These are phyloP conservation scores for Beauveria sp. DNA, from an alignment of 2,329 filamentous ascomycete species.

Conservation along the genomic window DNA sequence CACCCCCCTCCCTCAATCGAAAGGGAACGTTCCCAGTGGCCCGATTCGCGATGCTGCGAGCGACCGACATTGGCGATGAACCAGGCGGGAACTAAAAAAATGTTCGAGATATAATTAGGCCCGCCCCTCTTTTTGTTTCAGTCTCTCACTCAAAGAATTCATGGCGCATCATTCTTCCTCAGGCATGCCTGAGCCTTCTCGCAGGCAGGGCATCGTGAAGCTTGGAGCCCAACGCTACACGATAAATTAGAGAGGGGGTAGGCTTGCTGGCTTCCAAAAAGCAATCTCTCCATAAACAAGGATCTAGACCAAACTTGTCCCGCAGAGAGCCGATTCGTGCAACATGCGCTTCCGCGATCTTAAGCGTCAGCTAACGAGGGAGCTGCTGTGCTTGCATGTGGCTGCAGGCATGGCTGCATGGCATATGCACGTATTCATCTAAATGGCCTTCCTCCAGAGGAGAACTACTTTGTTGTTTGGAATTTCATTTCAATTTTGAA, in stretches of 20 bases:
- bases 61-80: neutral
- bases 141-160: neutral
- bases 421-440: neutral
- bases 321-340: neutral
- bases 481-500: neutral
- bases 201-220: neutral
- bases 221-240: neutral
- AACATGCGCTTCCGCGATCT: neutral
- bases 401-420: neutral
- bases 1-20: neutral
- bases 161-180: neutral
- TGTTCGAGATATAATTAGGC: neutral
- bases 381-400: neutral
- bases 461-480: neutral
- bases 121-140: neutral
- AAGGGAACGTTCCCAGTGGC: neutral
- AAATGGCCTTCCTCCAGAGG: neutral
- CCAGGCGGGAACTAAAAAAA: neutral
- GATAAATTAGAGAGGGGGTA: neutral
- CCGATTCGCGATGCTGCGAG: constrained; percentile 1
- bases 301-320: neutral
- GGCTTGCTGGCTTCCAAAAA: neutral
- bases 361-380: neutral
- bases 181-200: neutral
- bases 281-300: neutral